Conservation (phyloP, 2,329 filamentous ascomycete genomes). For the Zymoseptoria ardabiliae region DNA sequence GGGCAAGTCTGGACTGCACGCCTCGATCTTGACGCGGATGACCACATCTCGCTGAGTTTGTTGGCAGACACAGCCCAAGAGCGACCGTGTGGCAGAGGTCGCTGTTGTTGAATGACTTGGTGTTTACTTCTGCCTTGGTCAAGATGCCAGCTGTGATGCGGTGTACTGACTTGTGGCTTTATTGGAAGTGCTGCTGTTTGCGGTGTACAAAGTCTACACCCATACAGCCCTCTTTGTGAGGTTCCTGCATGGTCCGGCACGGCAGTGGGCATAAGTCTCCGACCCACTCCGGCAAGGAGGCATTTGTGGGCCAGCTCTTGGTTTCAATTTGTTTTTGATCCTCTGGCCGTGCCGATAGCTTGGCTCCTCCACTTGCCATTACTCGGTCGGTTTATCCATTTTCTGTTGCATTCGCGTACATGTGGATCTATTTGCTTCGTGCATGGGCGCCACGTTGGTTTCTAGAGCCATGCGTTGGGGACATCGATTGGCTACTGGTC, state of each 20-base stretch:
- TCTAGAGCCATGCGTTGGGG: neutral
- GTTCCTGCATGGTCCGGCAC: neutral
- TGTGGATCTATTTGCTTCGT: neutral
- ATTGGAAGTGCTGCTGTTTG: neutral
- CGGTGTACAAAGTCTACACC: neutral
- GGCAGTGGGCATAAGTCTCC: neutral
- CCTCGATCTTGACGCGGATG: neutral
- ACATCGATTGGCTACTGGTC: neutral
- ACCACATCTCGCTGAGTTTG: neutral
- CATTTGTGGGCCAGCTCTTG: neutral
- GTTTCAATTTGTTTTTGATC: neutral
- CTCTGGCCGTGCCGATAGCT: neutral
- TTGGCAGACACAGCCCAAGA: neutral
- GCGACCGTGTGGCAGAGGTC: neutral
- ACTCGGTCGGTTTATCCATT: neutral
- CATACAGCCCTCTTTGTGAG: neutral
- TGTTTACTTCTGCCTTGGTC: neutral
- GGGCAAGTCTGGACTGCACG: neutral
- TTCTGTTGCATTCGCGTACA: neutral
- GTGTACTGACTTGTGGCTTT: neutral
- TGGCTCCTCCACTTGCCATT: neutral
- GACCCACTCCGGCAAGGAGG: neutral
- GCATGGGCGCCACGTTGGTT: neutral
- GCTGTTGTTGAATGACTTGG: neutral
- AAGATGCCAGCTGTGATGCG: neutral